These are phyloP conservation scores for Podaxis sp. DNA, from an alignment of 768 basidiomycete genomes.

Conservation along the genomic window DNA sequence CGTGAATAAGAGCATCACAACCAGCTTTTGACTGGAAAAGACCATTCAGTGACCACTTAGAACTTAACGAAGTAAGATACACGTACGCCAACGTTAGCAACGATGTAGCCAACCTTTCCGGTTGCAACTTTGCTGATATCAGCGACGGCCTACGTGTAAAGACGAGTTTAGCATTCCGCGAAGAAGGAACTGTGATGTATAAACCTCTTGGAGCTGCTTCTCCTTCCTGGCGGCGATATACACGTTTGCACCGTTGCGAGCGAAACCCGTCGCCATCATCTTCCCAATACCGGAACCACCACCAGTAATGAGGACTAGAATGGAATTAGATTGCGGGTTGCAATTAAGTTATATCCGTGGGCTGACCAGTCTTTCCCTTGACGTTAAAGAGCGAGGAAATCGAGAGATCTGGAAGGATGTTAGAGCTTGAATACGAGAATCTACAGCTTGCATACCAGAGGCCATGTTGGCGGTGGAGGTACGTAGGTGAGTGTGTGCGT, in stretches of 20 bases:
- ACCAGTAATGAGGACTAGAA: constrained; percentile 73
- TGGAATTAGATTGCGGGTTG: neutral
- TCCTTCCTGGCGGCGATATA: constrained; percentile 90
- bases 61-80: neutral
- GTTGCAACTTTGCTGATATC: constrained; percentile 61
- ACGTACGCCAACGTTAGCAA: constrained; percentile 72
- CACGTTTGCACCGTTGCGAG: constrained; percentile 84
- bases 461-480: constrained; percentile 15
- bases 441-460: constrained; percentile 19
- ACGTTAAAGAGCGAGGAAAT: constrained; percentile 49
- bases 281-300: constrained; percentile 83
- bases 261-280: constrained; percentile 82
- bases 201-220: constrained; percentile 70
- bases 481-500: neutral
- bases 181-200: neutral
- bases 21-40: constrained; percentile 68
- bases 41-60: neutral
- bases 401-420: constrained; percentile 44
- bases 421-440: constrained; percentile 10
- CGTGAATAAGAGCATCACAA: constrained; percentile 67
- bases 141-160: constrained; percentile 40
- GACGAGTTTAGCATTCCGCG: constrained; percentile 1
- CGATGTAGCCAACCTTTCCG: constrained; percentile 69
- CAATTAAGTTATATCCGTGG: neutral
- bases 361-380: constrained; percentile 21